phyloP scores from a whole-genome alignment of 2,329 filamentous ascomycete genomes.

The Colletotrichum godetiae region DNA sequence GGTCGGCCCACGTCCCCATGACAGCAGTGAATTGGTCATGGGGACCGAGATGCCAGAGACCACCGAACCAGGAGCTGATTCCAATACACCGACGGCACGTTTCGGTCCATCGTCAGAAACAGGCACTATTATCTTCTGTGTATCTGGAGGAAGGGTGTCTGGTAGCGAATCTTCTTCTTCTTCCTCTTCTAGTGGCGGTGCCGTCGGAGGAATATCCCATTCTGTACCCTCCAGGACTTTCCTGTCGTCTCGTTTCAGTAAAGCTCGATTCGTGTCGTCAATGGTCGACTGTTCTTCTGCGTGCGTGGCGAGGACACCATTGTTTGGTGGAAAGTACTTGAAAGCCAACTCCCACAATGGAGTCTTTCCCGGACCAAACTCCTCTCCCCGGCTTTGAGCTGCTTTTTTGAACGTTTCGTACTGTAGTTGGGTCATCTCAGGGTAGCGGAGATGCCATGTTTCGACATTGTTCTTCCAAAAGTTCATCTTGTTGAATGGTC shows the following conservation, averaged over 20 bases:
- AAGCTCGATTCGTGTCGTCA: slow-evolving; percentile 34
- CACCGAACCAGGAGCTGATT: slow-evolving; percentile 73
- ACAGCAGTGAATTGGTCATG: slow-evolving; percentile 74
- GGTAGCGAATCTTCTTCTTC: slow-evolving; percentile 43
- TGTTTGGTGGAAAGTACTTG: slow-evolving; percentile 65
- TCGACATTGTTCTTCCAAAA: slow-evolving; percentile 68
- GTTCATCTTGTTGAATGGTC: slow-evolving; percentile 64
- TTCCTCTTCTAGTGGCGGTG: slow-evolving; percentile 38
- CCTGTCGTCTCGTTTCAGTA: slow-evolving; percentile 40
- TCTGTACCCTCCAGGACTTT: slow-evolving; percentile 42
- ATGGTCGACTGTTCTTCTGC: slow-evolving; percentile 4
- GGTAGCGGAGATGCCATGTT: slow-evolving; percentile 72
- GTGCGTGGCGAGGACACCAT: slow-evolving; percentile 26
- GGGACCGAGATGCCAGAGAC: slow-evolving; percentile 71
- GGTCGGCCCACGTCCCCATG: slow-evolving; percentile 79
- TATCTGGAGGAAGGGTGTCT: slow-evolving; percentile 51
- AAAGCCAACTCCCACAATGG: slow-evolving; percentile 67
- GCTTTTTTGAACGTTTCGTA: slow-evolving; percentile 66
- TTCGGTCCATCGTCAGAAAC: slow-evolving; percentile 47
- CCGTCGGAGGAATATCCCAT: slow-evolving; percentile 40
- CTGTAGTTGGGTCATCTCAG: slow-evolving; percentile 72
- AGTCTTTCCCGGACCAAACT: slow-evolving; percentile 63
- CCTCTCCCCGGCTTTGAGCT: slow-evolving; percentile 60
- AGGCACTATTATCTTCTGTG: slow-evolving; percentile 48
- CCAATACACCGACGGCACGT: slow-evolving; percentile 71